phyloP scores from a whole-genome alignment of 352 stramenopile genomes.

The Thraustotheca clavata region DNA sequence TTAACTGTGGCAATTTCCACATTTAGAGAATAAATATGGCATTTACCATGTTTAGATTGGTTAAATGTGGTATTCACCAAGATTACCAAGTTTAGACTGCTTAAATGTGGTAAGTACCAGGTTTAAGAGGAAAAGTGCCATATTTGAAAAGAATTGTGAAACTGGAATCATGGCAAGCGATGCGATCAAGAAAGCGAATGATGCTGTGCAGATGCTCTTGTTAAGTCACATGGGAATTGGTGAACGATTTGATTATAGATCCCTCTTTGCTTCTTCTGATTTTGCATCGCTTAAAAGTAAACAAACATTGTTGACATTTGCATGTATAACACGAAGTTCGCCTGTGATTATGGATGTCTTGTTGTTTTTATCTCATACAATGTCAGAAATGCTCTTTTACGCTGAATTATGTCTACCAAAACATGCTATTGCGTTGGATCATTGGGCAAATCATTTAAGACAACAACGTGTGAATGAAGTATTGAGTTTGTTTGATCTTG shows the following conservation, averaged over 20 bases:
- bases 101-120: too few species aligned
- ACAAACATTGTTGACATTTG: slow-evolving; percentile 35
- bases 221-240: slow-evolving; percentile 19
- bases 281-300: slow-evolving; percentile 28
- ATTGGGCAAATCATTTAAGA: slow-evolving; percentile 58
- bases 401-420: slow-evolving; percentile 31
- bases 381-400: slow-evolving; percentile 44
- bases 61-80: too few species aligned
- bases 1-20: too few species aligned
- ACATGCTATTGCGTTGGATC: slow-evolving; percentile 34
- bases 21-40: too few species aligned
- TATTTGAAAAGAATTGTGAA: too few species aligned
- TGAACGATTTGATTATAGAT: background rate
- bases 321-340: slow-evolving; percentile 41
- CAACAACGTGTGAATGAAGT: slow-evolving; percentile 2
- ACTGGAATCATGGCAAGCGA: background rate
- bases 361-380: slow-evolving; percentile 69
- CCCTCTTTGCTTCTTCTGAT: background rate
- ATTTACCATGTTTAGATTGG: too few species aligned
- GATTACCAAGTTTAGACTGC: too few species aligned
- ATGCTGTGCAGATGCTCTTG: slow-evolving; percentile 11
- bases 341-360: slow-evolving; percentile 62
- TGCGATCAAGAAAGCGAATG: background rate
- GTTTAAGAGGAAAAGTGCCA: too few species aligned
- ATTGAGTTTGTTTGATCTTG: background rate